A percentile compares a stretch with the other conserved stretches of the same genome.
These are phyloP conservation scores for Tolypocladium endophyticum DNA, from an alignment of 2,329 filamentous ascomycete genomes.

Conservation along the genomic window DNA sequence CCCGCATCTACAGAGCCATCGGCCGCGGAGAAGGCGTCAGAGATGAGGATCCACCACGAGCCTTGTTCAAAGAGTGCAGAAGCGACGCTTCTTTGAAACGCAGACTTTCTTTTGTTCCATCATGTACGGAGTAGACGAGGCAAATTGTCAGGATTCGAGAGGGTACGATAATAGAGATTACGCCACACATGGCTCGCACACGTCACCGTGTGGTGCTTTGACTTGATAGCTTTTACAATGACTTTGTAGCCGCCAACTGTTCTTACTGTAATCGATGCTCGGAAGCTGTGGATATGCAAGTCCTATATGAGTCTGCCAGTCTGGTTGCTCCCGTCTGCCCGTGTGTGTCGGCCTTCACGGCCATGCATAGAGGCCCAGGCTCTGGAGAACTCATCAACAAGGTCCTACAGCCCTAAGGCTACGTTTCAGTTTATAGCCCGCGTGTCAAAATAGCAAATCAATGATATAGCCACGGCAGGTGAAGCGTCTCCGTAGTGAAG, in stretches of 20 bases:
- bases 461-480: background rate
- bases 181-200: conserved; percentile 10
- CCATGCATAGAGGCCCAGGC: background rate
- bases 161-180: conserved; percentile 7
- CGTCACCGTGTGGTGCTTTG: background rate
- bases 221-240: background rate
- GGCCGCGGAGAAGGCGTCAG: background rate
- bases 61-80: background rate
- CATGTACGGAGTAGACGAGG: conserved; percentile 9
- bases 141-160: conserved; percentile 4
- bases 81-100: conserved; percentile 2
- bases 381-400: background rate
- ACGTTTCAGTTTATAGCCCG: background rate
- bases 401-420: background rate
- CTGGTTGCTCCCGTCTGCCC: background rate
- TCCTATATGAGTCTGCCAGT: background rate
- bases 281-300: background rate
- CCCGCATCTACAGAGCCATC: background rate
- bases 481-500: background rate
- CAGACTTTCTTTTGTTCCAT: conserved; percentile 6
- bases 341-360: too few relatives aligned
- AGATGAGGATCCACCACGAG: background rate
- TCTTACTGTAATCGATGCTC: background rate
- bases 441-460: background rate
- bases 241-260: background rate